A percentile compares a stretch with the other conserved stretches of the same genome.
These are phyloP conservation scores for Amanita exitialis DNA, from an alignment of 768 basidiomycete genomes.

Conservation along the genomic window DNA sequence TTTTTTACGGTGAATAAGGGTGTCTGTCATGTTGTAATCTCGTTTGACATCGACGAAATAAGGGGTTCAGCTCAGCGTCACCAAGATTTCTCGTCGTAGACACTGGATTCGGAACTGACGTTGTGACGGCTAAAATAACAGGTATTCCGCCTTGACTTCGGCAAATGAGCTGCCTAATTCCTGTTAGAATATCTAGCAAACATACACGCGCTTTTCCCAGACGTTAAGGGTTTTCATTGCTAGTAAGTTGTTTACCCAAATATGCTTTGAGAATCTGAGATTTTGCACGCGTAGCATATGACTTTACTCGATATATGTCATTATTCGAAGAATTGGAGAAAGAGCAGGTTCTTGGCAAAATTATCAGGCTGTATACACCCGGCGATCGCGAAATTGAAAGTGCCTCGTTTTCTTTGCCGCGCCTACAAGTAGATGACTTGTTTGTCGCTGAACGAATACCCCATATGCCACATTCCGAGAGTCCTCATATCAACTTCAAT, in stretches of 20 bases:
- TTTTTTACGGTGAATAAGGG: slow-evolving; percentile 38
- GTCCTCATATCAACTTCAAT: slow-evolving; percentile 10
- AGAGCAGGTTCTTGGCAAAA: slow-evolving; percentile 55
- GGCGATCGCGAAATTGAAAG: slow-evolving; percentile 31
- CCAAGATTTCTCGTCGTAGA: slow-evolving; percentile 65
- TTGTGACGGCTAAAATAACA: slow-evolving; percentile 58
- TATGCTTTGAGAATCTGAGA: not conserved
- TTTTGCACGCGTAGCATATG: not conserved
- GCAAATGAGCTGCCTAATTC: not conserved
- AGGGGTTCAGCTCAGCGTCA: slow-evolving; percentile 68
- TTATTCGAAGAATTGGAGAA: slow-evolving; percentile 46
- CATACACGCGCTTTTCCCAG: slow-evolving; percentile 63
- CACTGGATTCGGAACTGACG: slow-evolving; percentile 54
- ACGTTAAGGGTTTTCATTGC: slow-evolving; percentile 67
- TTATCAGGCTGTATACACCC: slow-evolving; percentile 49
- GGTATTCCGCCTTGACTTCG: slow-evolving; percentile 28
- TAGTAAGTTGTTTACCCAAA: slow-evolving; percentile 27
- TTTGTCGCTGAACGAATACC: slow-evolving; percentile 32
- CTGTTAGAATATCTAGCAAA: slow-evolving; percentile 56
- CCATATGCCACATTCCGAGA: slow-evolving; percentile 27
- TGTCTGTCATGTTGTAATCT: not conserved
- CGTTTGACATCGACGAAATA: not conserved
- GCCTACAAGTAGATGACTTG: slow-evolving; percentile 40
- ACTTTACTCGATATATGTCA: slow-evolving; percentile 31
- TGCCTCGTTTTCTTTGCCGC: slow-evolving; percentile 39